These are phyloP conservation scores for Entomortierella parvispora DNA, from an alignment of 192 early-diverging fungal species.

Conservation along the genomic window DNA sequence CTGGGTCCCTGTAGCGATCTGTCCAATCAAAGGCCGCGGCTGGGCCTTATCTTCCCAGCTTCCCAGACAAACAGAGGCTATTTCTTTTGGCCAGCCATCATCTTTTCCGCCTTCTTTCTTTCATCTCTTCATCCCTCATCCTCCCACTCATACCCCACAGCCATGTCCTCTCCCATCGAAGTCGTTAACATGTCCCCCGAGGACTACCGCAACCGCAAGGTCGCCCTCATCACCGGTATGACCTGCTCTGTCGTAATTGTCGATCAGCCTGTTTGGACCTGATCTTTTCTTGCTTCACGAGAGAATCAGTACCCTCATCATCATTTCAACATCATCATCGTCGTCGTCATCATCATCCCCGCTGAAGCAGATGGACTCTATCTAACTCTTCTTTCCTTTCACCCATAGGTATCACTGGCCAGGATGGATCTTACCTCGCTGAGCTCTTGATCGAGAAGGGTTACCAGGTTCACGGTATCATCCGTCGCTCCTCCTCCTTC, in stretches of 20 bases:
- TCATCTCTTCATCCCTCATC: slow-evolving; percentile 1
- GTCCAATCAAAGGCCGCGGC: no score
- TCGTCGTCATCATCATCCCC: slow-evolving; percentile 4
- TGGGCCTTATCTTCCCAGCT: no score
- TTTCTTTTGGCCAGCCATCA: slow-evolving; percentile 38
- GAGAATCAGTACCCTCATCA: neutral
- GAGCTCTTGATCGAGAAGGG: slow-evolving; percentile 79
- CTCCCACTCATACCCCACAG: slow-evolving; percentile 1
- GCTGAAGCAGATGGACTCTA: neutral
- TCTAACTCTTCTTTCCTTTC: neutral
- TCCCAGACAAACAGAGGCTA: neutral
- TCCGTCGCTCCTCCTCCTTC: slow-evolving; percentile 86
- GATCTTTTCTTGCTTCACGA: no score
- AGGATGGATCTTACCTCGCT: slow-evolving; percentile 82
- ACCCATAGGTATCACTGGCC: slow-evolving; percentile 79
- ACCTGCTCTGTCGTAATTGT: no score
- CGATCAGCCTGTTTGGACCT: no score
- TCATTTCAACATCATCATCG: neutral
- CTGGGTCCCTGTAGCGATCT: no score
- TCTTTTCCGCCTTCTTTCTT: slow-evolving; percentile 40
- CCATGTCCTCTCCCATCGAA: slow-evolving; percentile 46
- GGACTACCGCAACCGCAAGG: slow-evolving; percentile 67
- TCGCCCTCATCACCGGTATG: slow-evolving; percentile 69
- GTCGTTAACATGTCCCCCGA: slow-evolving; percentile 58
- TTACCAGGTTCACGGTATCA: slow-evolving; percentile 84